phyloP scores from a whole-genome alignment of 2,329 filamentous ascomycete species.

The Hymenoscyphus infarciens region DNA sequence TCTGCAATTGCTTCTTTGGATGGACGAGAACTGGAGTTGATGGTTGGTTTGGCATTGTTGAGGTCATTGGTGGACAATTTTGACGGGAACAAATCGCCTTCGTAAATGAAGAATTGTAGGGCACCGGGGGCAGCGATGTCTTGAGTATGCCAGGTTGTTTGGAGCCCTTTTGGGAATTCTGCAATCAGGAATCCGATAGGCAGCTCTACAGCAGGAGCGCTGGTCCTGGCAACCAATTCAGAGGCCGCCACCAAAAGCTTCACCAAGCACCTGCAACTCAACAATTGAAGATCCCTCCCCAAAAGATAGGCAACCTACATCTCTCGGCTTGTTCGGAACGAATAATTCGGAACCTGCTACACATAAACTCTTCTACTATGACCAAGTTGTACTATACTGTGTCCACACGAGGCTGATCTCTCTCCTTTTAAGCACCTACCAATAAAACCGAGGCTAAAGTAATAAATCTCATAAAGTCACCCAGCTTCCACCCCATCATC shows the following conservation, averaged over 20 bases:
- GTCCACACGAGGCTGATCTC: slow-evolving; percentile 6
- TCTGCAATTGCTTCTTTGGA: not conserved
- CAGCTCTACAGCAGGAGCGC: not conserved
- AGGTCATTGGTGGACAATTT: not conserved
- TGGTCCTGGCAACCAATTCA: not conserved
- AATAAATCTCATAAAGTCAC: slow-evolving; percentile 4
- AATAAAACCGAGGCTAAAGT: slow-evolving; percentile 12
- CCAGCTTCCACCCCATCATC: not conserved
- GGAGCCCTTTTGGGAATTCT: too few species aligned
- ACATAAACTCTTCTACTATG: not conserved
- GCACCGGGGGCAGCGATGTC: too few species aligned
- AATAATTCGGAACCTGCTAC: not conserved
- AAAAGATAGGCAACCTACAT: not conserved
- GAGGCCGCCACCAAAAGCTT: too few species aligned
- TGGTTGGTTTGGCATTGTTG: not conserved
- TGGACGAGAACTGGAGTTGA: not conserved
- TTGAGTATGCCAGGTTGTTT: too few species aligned
- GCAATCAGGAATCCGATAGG: not conserved
- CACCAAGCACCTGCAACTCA: not conserved
- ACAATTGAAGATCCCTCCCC: not conserved
- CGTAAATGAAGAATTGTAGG: too few species aligned
- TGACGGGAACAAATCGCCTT: too few species aligned
- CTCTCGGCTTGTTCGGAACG: not conserved
- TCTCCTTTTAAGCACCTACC: slow-evolving; percentile 5
- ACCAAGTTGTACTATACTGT: slow-evolving; percentile 8